Percentiles rank a stretch among this genome's conserved stretches.
Conservation (phyloP, 2,329 filamentous ascomycete genomes). For the Penicillium sp. region DNA sequence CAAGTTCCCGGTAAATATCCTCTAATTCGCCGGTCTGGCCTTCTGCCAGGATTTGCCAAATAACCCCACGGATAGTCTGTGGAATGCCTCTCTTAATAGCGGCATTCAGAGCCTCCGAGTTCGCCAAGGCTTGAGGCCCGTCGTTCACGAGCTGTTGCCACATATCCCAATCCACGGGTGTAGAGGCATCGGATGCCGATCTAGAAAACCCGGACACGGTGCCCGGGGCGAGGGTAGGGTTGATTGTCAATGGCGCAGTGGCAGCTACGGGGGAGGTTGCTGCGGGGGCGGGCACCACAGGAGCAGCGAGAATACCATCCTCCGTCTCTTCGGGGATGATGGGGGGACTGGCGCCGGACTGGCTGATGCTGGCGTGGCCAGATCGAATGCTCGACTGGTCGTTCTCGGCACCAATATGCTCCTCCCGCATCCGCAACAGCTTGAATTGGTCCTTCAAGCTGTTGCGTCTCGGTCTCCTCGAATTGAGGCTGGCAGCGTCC, state of each 20-base stretch:
- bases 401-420: constrained; percentile 59
- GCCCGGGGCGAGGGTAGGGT: constrained; percentile 72
- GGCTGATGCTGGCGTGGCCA: constrained; percentile 43
- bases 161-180: constrained; percentile 94
- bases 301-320: constrained; percentile 32
- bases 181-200: constrained; percentile 60
- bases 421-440: constrained; percentile 70
- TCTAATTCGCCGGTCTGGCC: constrained; percentile 93
- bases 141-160: constrained; percentile 97
- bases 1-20: constrained; percentile 77
- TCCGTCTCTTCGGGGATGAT: constrained; percentile 50
- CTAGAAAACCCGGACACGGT: constrained; percentile 80
- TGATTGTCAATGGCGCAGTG: constrained; percentile 61
- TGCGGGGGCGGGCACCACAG: constrained; percentile 25
- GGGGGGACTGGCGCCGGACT: constrained; percentile 48
- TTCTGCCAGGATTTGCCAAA: constrained; percentile 96
- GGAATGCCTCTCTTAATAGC: constrained; percentile 94
- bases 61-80: constrained; percentile 91
- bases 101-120: constrained; percentile 81
- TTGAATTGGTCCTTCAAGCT: constrained; percentile 79
- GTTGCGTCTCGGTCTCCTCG: constrained; percentile 53
- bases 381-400: constrained; percentile 54
- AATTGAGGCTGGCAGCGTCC: constrained; percentile 43
- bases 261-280: constrained; percentile 40
- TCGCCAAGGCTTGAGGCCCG: constrained; percentile 85